A percentile compares a stretch with the other conserved stretches of the same genome.
Conservation (phyloP, 2,329 filamentous ascomycete genomes). For the Raffaelea deltoideospora region DNA sequence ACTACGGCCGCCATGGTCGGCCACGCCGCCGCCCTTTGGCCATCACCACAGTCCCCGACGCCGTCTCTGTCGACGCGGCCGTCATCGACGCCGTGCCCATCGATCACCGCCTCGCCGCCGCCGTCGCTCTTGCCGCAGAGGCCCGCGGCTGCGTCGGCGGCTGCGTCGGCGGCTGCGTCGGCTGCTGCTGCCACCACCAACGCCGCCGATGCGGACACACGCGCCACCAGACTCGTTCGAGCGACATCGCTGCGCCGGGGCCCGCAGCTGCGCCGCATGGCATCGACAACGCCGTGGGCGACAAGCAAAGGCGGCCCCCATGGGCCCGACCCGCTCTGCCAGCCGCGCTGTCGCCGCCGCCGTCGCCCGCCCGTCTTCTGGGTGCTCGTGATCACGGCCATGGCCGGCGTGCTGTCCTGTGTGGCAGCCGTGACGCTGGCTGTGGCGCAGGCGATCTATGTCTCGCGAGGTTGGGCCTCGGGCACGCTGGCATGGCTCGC, state of each 20-base stretch:
- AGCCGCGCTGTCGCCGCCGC: slow-evolving; percentile 1
- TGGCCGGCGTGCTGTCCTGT: slow-evolving; percentile 3
- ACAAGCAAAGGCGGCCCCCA: too few relatives aligned
- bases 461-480: not conserved
- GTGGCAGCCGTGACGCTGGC: slow-evolving; percentile 1
- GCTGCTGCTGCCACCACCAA: not conserved
- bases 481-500: not conserved
- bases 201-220: not conserved
- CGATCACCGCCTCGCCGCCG: too few relatives aligned
- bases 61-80: not conserved
- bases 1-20: too few relatives aligned
- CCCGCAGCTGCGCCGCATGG: slow-evolving; percentile 3
- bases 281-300: slow-evolving; percentile 3
- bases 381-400: slow-evolving; percentile 1
- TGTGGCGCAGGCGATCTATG: not conserved
- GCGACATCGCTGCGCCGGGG: slow-evolving; percentile 6
- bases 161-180: not conserved
- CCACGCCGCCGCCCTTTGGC: too few relatives aligned
- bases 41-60: not conserved
- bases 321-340: slow-evolving; percentile 3
- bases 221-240: too few relatives aligned
- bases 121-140: too few relatives aligned
- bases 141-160: too few relatives aligned
- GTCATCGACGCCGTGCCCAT: too few relatives aligned
- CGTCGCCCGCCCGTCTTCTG: slow-evolving; percentile 4